Evolutionary conservation across 176 grass and related monocot species (phyloP), one percentile per base, ranked within the genome.

Genomic region (Zea luxurians): DNA sequence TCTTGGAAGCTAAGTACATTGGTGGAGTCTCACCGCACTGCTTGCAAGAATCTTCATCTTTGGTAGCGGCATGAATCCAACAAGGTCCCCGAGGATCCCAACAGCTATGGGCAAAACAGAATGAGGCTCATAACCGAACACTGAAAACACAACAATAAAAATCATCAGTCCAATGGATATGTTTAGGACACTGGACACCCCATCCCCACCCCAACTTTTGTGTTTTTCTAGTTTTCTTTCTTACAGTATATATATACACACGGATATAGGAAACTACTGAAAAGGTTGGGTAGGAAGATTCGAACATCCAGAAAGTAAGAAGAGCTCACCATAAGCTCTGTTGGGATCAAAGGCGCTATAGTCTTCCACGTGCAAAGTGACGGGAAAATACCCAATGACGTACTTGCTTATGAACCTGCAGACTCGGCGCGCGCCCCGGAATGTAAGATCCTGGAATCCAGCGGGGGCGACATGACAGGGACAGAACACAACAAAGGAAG

Each of bases 121-220:
- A 68, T 98, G 96, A 3, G 92, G 96, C 76, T 98, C 96, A 46
- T 83, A 98, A 49, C 91, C 92, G 69, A 98, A 90, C 74, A 98
- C 96, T 98, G 73, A 72, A 90, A 64, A 41, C 37, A 78, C 9
- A 27, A 44, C 2, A 54, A 1, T 16, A 7, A 76, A 76, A 49
- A 74, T 78, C 34, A 48, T 0, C 17, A 62, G 21, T 12, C 57
- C 55, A 68, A 8, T 5, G 48, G 61, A 15, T 15, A 13, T 16
- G 12, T 57, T 65, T 45, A 60, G 43, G 36, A 40, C 16, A 27
- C 27, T 27, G 27, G 27, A 27, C 27, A 27, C 10, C 42, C 13
- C 21, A 44, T 37, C 48, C 27, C 27, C 27, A 27, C 27, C 27
- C 27, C 27, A 27, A 62, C 60, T 75, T 67, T 8, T 45, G 37